These are phyloP conservation scores for Neocatenulostroma microsporum DNA, from an alignment of 2,329 filamentous ascomycete genomes.

Conservation along the genomic window DNA sequence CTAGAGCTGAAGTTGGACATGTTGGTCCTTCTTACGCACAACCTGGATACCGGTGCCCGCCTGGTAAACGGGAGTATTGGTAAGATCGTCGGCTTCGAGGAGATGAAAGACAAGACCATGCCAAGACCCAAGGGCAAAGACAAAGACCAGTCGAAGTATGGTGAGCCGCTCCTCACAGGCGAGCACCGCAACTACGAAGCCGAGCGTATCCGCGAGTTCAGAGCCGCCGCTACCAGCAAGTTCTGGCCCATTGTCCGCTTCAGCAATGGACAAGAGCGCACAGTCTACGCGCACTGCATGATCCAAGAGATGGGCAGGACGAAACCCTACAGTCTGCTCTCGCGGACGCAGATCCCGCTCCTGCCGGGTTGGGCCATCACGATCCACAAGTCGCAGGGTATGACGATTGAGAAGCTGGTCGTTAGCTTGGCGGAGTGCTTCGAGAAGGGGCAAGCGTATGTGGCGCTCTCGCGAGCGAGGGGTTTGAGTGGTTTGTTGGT, in stretches of 20 bases:
- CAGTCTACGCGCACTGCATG: conserved; percentile 47
- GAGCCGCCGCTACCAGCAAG: no score
- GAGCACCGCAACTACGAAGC: no score
- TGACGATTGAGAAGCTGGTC: conserved; percentile 52
- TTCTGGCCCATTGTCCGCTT: conserved; percentile 50
- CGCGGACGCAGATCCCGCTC: conserved; percentile 54
- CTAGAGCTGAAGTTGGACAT: conserved; percentile 45
- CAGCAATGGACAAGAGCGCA: conserved; percentile 38
- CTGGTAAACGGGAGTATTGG: conserved; percentile 46
- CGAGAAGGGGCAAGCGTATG: no score
- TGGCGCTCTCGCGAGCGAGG: no score
- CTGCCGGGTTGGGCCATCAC: conserved; percentile 55
- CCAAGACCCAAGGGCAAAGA: no score
- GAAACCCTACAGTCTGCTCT: conserved; percentile 37
- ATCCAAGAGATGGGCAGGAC: conserved; percentile 41
- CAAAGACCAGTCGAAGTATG: no score
- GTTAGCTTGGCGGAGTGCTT: conserved; percentile 48
- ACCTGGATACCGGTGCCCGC: conserved; percentile 36
- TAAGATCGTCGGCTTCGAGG: conserved; percentile 33
- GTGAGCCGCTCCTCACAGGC: no score
- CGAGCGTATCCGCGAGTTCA: no score
- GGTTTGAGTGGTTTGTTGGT: no score
- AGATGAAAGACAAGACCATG: no score
- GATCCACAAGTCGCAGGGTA: conserved; percentile 55
- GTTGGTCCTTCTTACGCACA: conserved; percentile 47